phyloP scores from a whole-genome alignment of 768 basidiomycete species.

The Lactifluus piperatus region DNA sequence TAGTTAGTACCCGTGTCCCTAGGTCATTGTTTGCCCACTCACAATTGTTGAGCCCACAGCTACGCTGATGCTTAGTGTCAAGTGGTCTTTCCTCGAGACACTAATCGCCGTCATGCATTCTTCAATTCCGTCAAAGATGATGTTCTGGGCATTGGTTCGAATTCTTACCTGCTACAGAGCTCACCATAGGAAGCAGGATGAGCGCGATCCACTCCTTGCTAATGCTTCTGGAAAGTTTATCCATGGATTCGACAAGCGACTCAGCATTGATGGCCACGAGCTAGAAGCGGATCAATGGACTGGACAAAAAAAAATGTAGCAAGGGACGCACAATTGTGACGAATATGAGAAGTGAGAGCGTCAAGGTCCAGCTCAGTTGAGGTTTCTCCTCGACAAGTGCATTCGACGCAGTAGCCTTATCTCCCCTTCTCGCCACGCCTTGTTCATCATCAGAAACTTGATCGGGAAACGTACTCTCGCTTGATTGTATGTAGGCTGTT shows the following conservation, averaged over 20 bases:
- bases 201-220: conserved; percentile 86
- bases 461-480: conserved; percentile 1
- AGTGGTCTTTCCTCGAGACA: conserved; percentile 78
- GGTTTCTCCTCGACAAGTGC: conserved; percentile 7
- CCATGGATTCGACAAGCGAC: conserved; percentile 76
- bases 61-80: conserved; percentile 76
- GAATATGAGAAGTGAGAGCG: conserved; percentile 3
- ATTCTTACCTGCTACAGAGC: conserved; percentile 59
- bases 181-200: conserved; percentile 80
- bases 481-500: background rate
- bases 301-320: background rate
- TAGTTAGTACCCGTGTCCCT: background rate
- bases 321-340: conserved; percentile 15
- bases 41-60: conserved; percentile 75
- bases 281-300: conserved; percentile 22
- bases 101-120: conserved; percentile 88
- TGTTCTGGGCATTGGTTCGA: background rate
- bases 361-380: conserved; percentile 16
- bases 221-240: conserved; percentile 59
- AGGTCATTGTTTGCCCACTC: conserved; percentile 23
- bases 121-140: conserved; percentile 22
- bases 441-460: conserved; percentile 5
- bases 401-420: background rate
- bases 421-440: background rate
- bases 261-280: conserved; percentile 57